A percentile compares a stretch with the other conserved stretches of the same genome.
These are phyloP conservation scores for Aspergillus novoparasiticus DNA, from an alignment of 2,329 filamentous ascomycete species.

Conservation along the genomic window DNA sequence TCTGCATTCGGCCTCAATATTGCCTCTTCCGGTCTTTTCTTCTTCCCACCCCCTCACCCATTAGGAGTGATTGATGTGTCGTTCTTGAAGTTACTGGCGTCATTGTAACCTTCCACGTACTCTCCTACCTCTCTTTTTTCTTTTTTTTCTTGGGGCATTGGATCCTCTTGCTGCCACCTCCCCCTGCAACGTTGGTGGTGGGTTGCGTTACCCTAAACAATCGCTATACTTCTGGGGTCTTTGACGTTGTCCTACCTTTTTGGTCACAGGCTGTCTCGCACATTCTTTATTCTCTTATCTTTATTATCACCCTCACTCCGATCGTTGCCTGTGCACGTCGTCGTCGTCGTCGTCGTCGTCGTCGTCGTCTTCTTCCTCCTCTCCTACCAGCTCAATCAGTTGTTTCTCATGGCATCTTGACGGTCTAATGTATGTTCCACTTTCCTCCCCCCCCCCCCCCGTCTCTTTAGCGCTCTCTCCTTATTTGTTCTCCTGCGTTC, in stretches of 20 bases:
- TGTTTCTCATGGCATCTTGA: slow-evolving; percentile 38
- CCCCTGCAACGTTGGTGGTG: not conserved
- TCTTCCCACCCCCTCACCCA: not conserved
- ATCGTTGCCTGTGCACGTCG: not conserved
- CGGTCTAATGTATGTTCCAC: slow-evolving; percentile 31
- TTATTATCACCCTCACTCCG: not conserved
- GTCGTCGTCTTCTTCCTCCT: not conserved
- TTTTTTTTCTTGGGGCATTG: slow-evolving; percentile 1
- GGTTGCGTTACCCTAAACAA: not conserved
- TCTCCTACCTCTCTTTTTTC: not conserved
- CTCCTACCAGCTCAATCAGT: slow-evolving; percentile 20
- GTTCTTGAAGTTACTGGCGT: not conserved
- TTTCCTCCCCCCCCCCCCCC: slow-evolving; percentile 16
- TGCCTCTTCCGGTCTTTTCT: slow-evolving; percentile 4
- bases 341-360: not conserved
- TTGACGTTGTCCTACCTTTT: slow-evolving; percentile 1
- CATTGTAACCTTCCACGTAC: slow-evolving; percentile 9
- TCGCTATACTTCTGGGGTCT: not conserved
- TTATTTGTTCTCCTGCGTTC: slow-evolving; percentile 24
- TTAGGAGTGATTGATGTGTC: not conserved
- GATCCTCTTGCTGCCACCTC: not conserved
- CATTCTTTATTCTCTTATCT: not conserved
- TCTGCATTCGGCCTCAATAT: slow-evolving; percentile 4
- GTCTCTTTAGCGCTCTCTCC: slow-evolving; percentile 22
- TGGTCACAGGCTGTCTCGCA: not conserved